A percentile compares a stretch with the other conserved stretches of the same genome.
Conservation (phyloP, 352 stramenopile species). For the Phytopythium montanum region DNA sequence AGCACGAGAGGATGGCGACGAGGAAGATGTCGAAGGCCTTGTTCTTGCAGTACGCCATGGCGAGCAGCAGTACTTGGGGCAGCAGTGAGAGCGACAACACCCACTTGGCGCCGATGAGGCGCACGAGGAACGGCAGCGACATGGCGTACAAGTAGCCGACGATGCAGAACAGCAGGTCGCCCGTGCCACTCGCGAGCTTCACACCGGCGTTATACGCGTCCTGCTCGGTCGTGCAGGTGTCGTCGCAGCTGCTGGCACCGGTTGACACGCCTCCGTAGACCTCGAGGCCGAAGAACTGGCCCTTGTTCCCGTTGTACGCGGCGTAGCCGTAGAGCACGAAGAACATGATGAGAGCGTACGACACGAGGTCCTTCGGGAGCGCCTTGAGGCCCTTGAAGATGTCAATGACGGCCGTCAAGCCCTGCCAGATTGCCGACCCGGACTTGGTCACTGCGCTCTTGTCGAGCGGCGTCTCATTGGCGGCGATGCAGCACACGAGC, state of each 20-base stretch:
- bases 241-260: slow-evolving; percentile 21
- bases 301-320: slow-evolving; percentile 65
- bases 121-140: too few relatives aligned
- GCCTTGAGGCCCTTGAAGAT: slow-evolving; percentile 35
- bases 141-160: too few relatives aligned
- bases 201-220: too few relatives aligned
- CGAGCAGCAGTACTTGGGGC: too few relatives aligned
- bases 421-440: slow-evolving; percentile 5
- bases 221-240: slow-evolving; percentile 20
- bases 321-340: slow-evolving; percentile 52
- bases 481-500: slow-evolving; percentile 21
- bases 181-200: too few relatives aligned
- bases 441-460: slow-evolving; percentile 9
- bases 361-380: slow-evolving; percentile 28
- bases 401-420: slow-evolving; percentile 25
- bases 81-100: too few relatives aligned
- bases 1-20: too few relatives aligned
- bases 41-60: too few relatives aligned
- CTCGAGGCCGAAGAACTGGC: slow-evolving; percentile 50
- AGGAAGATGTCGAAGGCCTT: too few relatives aligned
- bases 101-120: too few relatives aligned
- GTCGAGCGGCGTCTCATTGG: slow-evolving; percentile 29
- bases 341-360: slow-evolving; percentile 47
- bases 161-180: too few relatives aligned
- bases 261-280: slow-evolving; percentile 32